phyloP scores from a whole-genome alignment of 192 early-diverging fungal genomes.

The Dispira parvispora region DNA sequence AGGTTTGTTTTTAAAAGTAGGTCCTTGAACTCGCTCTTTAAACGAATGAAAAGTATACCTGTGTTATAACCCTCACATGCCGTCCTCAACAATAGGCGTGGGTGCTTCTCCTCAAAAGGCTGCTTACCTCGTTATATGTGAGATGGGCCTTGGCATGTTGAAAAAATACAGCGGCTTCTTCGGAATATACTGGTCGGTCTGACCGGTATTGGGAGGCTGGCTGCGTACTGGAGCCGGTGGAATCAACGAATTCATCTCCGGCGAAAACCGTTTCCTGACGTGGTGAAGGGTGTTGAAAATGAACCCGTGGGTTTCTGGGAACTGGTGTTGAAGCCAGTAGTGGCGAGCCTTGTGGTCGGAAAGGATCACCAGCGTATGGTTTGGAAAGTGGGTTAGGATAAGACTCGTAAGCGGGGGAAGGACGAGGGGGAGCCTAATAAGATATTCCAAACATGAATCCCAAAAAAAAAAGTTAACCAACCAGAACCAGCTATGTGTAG shows the following conservation, averaged over 20 bases:
- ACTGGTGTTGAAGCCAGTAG: not conserved
- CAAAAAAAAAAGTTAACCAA: too few relatives aligned
- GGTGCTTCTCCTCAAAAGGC: not conserved
- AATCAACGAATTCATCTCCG: too few relatives aligned
- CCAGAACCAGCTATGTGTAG: too few relatives aligned
- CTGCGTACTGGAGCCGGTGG: not conserved
- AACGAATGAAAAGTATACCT: not conserved
- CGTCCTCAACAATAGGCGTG: not conserved
- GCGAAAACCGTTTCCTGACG: slow-evolving; percentile 1
- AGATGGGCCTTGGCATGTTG: not conserved
- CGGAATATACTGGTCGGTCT: too few relatives aligned
- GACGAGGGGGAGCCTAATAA: too few relatives aligned
- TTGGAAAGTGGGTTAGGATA: too few relatives aligned
- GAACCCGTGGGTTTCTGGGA: not conserved
- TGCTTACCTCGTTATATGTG: slow-evolving; percentile 7
- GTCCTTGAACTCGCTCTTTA: not conserved
- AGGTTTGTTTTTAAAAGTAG: not conserved
- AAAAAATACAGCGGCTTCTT: not conserved
- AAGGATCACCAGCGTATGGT: too few relatives aligned
- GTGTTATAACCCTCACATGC: not conserved
- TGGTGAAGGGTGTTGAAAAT: not conserved
- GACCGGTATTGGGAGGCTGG: not conserved
- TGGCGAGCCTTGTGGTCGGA: too few relatives aligned
- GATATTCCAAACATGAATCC: too few relatives aligned
- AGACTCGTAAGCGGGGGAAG: too few relatives aligned